Base-by-base conservation (phyloP, 805 yeast species). In the Torulaspora indica region DNA sequence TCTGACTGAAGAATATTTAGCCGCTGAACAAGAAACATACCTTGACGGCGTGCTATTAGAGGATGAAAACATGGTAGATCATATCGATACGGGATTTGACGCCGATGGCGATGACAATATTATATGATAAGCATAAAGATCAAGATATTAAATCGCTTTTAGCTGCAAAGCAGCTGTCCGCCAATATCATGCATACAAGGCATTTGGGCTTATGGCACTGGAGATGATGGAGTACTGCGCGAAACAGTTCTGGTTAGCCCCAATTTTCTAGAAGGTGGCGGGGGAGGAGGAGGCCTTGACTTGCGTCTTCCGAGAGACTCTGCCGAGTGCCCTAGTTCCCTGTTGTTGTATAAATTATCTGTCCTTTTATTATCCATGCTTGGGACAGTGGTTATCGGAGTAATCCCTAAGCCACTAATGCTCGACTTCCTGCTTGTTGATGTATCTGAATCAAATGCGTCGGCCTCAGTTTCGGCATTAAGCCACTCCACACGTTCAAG, bases 1-100 rank as follows among this genome's bases (percentile, higher is more conserved):
- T 34, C 76, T 87, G 10, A 83, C 91, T 38, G 85, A 81, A 36
- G 93, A 85, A 57, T 91, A 88, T 60, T 79, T 78, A 54, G 74
- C 81, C 2, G 87, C 85, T 25, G 85, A 81, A 55, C 70, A 78
- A 14, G 81, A 79, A 40, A 53, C 58, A 15, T 70, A 68, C 42
- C 49, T 71, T 34, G 71, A 69, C 52, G 72, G 68, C 39, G 57
- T 61, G 5, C 43, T 64, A 10, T 27, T 61, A 4, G 70, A 64
- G 29, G 71, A 68, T 35, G 70, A 66, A 37, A 67, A 65, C 39
- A 58, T 59, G 60, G 58, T 52, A 46, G 64, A 64, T 9, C 46
- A 48, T 17, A 44, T 45, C 9, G 60, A 47, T 9, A 53, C 44
- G 5, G 45, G 54, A 10, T 33, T 56, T 10, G 66, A 61, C 50